Percentiles rank a stretch among this genome's conserved stretches.
Evolutionary conservation across 2,329 filamentous ascomycete genomes (phyloP).

Genomic region (Amesomyces nigricolor): DNA sequence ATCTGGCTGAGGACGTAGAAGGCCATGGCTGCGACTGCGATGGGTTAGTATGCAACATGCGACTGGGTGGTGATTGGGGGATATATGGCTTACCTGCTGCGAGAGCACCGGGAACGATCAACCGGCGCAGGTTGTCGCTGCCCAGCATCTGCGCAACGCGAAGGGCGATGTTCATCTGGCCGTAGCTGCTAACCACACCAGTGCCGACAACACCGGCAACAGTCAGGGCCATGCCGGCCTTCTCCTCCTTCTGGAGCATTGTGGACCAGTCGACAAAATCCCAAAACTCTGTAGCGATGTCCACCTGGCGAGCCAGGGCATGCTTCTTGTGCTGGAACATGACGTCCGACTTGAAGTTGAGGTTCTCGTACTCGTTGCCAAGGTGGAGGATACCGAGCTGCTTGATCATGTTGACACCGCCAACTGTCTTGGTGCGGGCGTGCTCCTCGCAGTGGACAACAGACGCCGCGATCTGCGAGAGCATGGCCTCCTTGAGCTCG

Average conservation of each 20-base stretch:
- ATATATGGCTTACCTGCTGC: conserved; percentile 61
- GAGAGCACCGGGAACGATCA: conserved; percentile 75
- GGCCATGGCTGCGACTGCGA: conserved; percentile 62
- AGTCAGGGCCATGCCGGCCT: conserved; percentile 93
- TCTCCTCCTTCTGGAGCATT: conserved; percentile 85
- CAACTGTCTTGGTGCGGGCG: conserved; percentile 70
- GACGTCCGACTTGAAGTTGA: conserved; percentile 82
- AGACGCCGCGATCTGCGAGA: conserved; percentile 75
- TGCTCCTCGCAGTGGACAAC: conserved; percentile 78
- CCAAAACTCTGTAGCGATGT: conserved; percentile 80
- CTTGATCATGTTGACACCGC: conserved; percentile 81
- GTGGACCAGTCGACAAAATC: conserved; percentile 89
- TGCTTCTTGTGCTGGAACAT: conserved; percentile 90
- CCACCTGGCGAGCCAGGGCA: conserved; percentile 73
- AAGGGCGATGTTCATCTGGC: conserved; percentile 84
- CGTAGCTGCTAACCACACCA: conserved; percentile 72
- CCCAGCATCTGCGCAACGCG: conserved; percentile 76
- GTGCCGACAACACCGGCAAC: conserved; percentile 80
- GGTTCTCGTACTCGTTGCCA: conserved; percentile 76
- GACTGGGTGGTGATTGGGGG: conserved; percentile 12
- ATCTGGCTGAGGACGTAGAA: conserved; percentile 83
- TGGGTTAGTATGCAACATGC: conserved; percentile 30
- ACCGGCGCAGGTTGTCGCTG: conserved; percentile 69
- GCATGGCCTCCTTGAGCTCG: conserved; percentile 85
- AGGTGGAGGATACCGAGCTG: conserved; percentile 83